phyloP scores from a whole-genome alignment of 805 yeast genomes.

The Kodamaea nitidulidarum region DNA sequence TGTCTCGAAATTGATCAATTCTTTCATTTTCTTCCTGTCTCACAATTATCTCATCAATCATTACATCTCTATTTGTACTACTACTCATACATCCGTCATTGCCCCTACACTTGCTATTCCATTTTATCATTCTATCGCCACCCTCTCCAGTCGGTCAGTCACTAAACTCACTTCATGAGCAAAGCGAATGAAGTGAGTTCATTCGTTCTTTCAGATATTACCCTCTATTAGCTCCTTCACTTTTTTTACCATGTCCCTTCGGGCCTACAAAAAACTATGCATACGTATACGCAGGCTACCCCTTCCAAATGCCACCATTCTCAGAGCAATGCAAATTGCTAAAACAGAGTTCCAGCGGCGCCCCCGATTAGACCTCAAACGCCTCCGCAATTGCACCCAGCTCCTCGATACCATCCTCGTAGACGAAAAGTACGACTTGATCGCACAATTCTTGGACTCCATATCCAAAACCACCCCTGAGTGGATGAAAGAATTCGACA shows the following conservation, averaged over 20 bases:
- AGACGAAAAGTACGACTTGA: constrained; percentile 22
- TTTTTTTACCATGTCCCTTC: background rate
- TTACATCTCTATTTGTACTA: too few relatives aligned
- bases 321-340: background rate
- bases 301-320: constrained; percentile 16
- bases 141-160: too few relatives aligned
- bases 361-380: constrained; percentile 10
- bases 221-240: too few relatives aligned
- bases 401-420: constrained; percentile 26
- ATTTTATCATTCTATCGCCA: too few relatives aligned
- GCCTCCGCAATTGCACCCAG: constrained; percentile 1
- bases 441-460: constrained; percentile 25
- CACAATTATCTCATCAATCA: too few relatives aligned
- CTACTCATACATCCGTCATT: too few relatives aligned
- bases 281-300: constrained; percentile 30
- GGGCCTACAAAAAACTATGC: constrained; percentile 20
- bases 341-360: constrained; percentile 12
- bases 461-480: constrained; percentile 21
- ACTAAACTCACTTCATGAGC: too few relatives aligned
- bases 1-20: too few relatives aligned
- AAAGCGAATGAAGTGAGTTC: too few relatives aligned
- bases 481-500: constrained; percentile 21
- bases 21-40: too few relatives aligned
- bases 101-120: too few relatives aligned
- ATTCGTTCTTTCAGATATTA: too few relatives aligned